Conservation (phyloP, 2,329 filamentous ascomycete genomes). For the Calonectria pteridis region DNA sequence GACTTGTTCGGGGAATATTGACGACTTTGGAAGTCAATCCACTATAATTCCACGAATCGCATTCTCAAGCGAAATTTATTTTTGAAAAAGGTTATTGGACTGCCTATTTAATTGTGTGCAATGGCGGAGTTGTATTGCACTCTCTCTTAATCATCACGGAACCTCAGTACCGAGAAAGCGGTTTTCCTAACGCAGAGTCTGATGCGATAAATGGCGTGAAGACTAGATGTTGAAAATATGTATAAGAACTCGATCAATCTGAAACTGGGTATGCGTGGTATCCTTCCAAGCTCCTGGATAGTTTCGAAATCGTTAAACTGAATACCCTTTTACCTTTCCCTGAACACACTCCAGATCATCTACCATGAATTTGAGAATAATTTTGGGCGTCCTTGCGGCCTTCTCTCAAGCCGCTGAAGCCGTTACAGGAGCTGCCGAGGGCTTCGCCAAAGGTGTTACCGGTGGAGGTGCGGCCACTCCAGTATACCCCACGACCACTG, state of each 20-base stretch:
- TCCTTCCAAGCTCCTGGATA: not conserved
- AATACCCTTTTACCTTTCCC: not conserved
- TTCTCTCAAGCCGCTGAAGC: not conserved
- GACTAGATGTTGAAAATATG: not conserved
- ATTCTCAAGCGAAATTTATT: not conserved
- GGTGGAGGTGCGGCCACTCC: conserved; percentile 67
- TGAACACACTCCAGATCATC: not conserved
- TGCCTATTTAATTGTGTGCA: not conserved
- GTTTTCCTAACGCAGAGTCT: not conserved
- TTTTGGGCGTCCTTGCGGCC: not conserved
- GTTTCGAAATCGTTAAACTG: not conserved
- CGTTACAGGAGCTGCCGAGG: conserved; percentile 53
- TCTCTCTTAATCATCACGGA: not conserved
- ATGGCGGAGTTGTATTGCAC: not conserved
- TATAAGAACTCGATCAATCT: not conserved
- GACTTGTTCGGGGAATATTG: conserved; percentile 21
- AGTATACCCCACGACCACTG: conserved; percentile 64
- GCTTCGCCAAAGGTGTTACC: conserved; percentile 65
- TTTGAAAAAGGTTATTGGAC: not conserved
- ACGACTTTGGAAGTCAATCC: not conserved
- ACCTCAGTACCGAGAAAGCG: not conserved
- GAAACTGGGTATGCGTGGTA: not conserved
- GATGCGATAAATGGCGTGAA: not conserved
- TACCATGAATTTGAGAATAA: not conserved
- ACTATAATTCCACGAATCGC: not conserved